phyloP scores from a whole-genome alignment of 768 basidiomycete genomes.

The Guyanaporus albipodus region DNA sequence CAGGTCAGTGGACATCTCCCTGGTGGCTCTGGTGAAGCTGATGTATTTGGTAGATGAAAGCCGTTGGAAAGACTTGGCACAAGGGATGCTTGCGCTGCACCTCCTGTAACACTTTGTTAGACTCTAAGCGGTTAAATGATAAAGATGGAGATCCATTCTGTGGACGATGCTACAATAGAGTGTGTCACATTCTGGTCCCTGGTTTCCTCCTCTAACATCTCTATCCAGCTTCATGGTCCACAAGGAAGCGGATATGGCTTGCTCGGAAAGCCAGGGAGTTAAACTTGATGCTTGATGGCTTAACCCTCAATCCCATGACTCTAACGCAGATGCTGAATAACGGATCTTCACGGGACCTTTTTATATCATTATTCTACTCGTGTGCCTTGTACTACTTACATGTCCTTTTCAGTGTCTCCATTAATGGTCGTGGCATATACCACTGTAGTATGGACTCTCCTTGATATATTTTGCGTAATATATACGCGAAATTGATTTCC shows the following conservation, averaged over 20 bases:
- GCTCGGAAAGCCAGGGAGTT: conserved; percentile 49
- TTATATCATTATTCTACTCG: conserved; percentile 19
- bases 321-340: conserved; percentile 5
- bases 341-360: conserved; percentile 7
- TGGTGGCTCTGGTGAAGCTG: neutral
- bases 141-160: conserved; percentile 73
- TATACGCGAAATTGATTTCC: neutral
- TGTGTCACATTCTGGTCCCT: conserved; percentile 5
- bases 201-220: neutral
- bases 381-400: conserved; percentile 20
- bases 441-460: conserved; percentile 8
- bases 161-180: conserved; percentile 71
- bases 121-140: conserved; percentile 69
- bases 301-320: neutral
- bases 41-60: conserved; percentile 55
- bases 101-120: conserved; percentile 64
- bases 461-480: conserved; percentile 4
- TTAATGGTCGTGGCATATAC: conserved; percentile 9
- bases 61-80: conserved; percentile 77
- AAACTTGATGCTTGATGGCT: neutral
- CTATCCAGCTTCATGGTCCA: conserved; percentile 63
- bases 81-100: conserved; percentile 74
- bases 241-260: conserved; percentile 75
- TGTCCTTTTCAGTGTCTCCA: conserved; percentile 12
- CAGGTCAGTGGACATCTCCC: conserved; percentile 44